A percentile compares a stretch with the other conserved stretches of the same genome.
Conservation (phyloP, 1,284 basidiomycete genomes). For the Pholiota adiposa region DNA sequence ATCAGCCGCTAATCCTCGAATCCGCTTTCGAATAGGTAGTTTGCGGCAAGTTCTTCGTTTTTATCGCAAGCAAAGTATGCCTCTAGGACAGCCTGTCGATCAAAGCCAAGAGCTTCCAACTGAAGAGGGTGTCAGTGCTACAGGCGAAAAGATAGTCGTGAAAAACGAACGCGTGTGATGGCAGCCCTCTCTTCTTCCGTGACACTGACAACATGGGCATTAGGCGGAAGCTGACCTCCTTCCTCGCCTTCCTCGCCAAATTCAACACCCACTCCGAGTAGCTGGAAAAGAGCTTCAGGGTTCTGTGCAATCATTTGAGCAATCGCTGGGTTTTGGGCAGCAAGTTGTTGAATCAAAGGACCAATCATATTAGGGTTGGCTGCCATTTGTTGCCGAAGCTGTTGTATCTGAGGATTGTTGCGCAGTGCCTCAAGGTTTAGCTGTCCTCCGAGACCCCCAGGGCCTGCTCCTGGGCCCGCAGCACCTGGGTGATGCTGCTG, state of each 20-base stretch:
- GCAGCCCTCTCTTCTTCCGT: constrained; percentile 86
- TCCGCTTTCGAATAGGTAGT: constrained; percentile 82
- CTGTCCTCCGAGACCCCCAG: constrained; percentile 34
- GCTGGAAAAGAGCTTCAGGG: constrained; percentile 70
- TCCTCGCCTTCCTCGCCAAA: constrained; percentile 51
- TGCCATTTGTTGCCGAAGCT: constrained; percentile 70
- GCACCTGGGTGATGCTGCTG: constrained; percentile 13
- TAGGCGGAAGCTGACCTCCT: constrained; percentile 56
- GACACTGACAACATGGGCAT: constrained; percentile 74
- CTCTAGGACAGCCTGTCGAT: constrained; percentile 76
- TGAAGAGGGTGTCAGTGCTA: constrained; percentile 34
- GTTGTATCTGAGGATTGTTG: constrained; percentile 65
- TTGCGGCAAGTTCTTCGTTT: constrained; percentile 94
- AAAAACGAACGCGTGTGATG: constrained; percentile 76
- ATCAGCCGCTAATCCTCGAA: constrained; percentile 52
- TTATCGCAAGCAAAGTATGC: constrained; percentile 94
- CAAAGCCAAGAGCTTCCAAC: constrained; percentile 88
- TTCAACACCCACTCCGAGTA: constrained; percentile 62
- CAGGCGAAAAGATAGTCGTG: constrained; percentile 7
- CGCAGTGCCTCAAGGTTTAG: constrained; percentile 59
- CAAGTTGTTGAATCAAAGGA: constrained; percentile 84
- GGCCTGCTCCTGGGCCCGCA: constrained; percentile 18
- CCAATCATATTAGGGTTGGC: constrained; percentile 83
- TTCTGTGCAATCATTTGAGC: constrained; percentile 69
- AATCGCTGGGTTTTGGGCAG: constrained; percentile 72